These are phyloP conservation scores for Linum usitatissimum DNA, from an alignment of 345 rosid genomes.

Conservation along the genomic window DNA sequence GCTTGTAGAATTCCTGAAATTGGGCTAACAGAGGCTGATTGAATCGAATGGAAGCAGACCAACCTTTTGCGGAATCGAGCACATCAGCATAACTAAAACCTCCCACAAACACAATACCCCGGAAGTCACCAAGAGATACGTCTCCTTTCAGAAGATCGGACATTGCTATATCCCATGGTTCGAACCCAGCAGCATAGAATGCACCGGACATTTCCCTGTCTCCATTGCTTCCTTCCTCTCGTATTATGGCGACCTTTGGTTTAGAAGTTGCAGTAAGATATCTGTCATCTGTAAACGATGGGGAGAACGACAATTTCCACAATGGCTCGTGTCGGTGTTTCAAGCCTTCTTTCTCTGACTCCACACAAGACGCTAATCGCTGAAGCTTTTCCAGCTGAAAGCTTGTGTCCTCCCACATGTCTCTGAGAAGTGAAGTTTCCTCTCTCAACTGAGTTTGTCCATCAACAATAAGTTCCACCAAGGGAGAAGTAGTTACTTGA, in stretches of 20 bases:
- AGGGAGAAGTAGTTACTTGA: constrained; percentile 43
- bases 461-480: constrained; percentile 51
- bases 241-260: constrained; percentile 81
- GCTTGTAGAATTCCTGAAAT: constrained; percentile 79
- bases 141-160: constrained; percentile 71
- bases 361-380: constrained; percentile 72
- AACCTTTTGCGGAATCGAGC: constrained; percentile 93
- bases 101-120: constrained; percentile 84
- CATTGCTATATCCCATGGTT: constrained; percentile 90
- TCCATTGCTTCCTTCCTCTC: constrained; percentile 98
- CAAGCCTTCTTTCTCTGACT: constrained; percentile 74
- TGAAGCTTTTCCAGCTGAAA: constrained; percentile 75
- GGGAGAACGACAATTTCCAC: constrained; percentile 66
- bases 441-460: constrained; percentile 44
- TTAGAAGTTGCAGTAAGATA: constrained; percentile 44
- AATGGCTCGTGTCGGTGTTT: constrained; percentile 59
- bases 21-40: constrained; percentile 61
- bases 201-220: constrained; percentile 98
- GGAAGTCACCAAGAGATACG: constrained; percentile 51
- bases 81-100: constrained; percentile 94
- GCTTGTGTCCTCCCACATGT: constrained; percentile 93
- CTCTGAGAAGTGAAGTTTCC: constrained; percentile 56
- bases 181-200: constrained; percentile 78
- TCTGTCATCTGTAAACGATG: constrained; percentile 52
- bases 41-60: constrained; percentile 92